A percentile compares a stretch with the other conserved stretches of the same genome.
phyloP scores from a whole-genome alignment of 148 eudicot genomes.

The Talinum fruticosum region DNA sequence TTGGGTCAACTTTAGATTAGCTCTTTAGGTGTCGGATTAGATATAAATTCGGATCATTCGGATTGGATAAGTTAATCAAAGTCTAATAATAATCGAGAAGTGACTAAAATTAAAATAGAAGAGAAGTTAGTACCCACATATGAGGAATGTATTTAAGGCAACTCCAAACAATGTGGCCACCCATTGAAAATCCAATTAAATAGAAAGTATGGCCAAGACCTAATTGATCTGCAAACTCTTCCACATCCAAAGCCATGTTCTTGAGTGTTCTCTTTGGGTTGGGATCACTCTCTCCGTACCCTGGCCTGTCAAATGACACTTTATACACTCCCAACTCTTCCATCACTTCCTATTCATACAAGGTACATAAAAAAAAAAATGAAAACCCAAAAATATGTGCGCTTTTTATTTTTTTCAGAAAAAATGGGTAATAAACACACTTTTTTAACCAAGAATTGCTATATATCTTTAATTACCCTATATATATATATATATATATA shows the following conservation, averaged over 20 bases:
- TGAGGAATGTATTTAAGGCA: constrained; percentile 69
- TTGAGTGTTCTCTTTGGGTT: constrained; percentile 53
- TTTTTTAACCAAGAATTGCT: too few species aligned
- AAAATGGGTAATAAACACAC: too few species aligned
- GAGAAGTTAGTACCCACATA: constrained; percentile 41
- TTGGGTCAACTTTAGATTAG: too few species aligned
- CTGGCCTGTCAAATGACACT: constrained; percentile 67
- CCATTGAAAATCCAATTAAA: constrained; percentile 63
- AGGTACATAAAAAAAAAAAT: background rate
- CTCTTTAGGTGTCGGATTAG: too few species aligned
- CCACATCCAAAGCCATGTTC: constrained; percentile 51
- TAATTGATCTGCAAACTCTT: constrained; percentile 71
- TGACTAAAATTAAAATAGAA: too few species aligned
- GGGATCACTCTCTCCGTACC: constrained; percentile 87
- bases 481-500: too few species aligned
- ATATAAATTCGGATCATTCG: too few species aligned
- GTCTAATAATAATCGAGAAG: too few species aligned
- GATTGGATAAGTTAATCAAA: too few species aligned
- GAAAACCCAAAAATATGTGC: background rate
- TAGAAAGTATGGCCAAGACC: constrained; percentile 56
- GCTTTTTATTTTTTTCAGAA: too few species aligned
- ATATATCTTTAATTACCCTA: too few species aligned
- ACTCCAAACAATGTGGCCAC: constrained; percentile 61
- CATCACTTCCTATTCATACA: constrained; percentile 42
- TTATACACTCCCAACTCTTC: constrained; percentile 50